phyloP scores from a whole-genome alignment of 179 eudicot genomes.

The Actinidia arguta region DNA sequence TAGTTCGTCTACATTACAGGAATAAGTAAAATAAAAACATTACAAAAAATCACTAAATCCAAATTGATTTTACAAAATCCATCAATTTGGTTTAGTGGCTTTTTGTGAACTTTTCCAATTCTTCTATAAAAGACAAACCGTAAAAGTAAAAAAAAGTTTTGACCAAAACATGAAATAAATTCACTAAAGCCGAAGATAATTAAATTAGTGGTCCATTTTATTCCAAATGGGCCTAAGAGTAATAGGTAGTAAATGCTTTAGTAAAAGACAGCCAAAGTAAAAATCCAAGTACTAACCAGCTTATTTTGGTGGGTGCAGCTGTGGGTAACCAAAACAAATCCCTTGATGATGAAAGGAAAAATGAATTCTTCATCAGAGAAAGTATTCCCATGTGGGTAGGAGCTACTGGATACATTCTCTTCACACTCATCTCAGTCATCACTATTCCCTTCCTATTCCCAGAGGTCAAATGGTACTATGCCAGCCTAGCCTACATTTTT shows the following conservation, averaged over 20 bases:
- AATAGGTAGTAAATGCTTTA: no score
- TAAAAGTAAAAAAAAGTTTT: no score
- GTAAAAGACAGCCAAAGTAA: background rate
- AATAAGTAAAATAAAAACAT: no score
- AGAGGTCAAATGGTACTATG: conserved; percentile 73
- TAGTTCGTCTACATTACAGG: no score
- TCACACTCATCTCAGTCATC: conserved; percentile 51
- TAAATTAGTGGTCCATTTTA: no score
- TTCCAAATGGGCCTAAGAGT: no score
- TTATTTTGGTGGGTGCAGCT: conserved; percentile 1
- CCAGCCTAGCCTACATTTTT: conserved; percentile 56
- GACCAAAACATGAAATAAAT: background rate
- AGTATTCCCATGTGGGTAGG: conserved; percentile 75
- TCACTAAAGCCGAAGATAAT: no score
- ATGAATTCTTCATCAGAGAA: conserved; percentile 62
- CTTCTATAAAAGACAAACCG: background rate
- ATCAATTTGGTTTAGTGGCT: no score
- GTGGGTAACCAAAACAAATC: conserved; percentile 28
- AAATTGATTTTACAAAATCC: no score
- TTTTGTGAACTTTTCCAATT: no score
- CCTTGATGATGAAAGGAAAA: conserved; percentile 34
- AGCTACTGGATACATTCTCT: conserved; percentile 51
- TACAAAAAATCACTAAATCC: no score
- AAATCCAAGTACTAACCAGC: background rate
- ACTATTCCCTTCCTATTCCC: conserved; percentile 65